phyloP scores from a whole-genome alignment of 148 eudicot genomes.

The Persicaria tinctoria region DNA sequence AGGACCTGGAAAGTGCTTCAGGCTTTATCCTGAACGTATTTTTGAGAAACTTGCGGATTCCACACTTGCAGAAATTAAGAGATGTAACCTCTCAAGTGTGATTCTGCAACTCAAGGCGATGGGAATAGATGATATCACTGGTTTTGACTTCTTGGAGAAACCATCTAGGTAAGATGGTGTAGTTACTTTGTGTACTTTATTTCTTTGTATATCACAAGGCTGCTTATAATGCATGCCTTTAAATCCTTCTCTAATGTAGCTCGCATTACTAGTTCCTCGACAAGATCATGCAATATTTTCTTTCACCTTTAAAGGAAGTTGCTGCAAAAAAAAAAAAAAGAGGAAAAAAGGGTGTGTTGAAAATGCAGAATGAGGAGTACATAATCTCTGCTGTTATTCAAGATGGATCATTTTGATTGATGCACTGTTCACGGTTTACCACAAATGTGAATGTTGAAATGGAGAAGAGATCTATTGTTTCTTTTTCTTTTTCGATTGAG shows the following conservation, averaged over 20 bases:
- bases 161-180: conserved; percentile 54
- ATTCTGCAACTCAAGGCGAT: conserved; percentile 92
- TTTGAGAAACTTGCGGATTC: conserved; percentile 77
- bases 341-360: neutral
- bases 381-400: neutral
- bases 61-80: conserved; percentile 83
- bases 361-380: neutral
- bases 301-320: neutral
- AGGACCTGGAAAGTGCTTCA: conserved; percentile 93
- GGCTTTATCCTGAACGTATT: conserved; percentile 76
- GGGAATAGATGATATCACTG: conserved; percentile 77
- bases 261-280: neutral
- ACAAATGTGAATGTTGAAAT: too few species aligned
- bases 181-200: neutral
- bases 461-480: too few species aligned
- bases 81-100: conserved; percentile 77
- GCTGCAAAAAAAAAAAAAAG: neutral
- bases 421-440: too few species aligned
- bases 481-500: neutral
- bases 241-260: neutral
- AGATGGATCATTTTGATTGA: too few species aligned
- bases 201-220: neutral
- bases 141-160: conserved; percentile 92
- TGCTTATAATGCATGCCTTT: neutral
- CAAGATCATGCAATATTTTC: neutral